Evolutionary conservation across 257 asterid species (phyloP).

Genomic region (Anisodus tanguticus): DNA sequence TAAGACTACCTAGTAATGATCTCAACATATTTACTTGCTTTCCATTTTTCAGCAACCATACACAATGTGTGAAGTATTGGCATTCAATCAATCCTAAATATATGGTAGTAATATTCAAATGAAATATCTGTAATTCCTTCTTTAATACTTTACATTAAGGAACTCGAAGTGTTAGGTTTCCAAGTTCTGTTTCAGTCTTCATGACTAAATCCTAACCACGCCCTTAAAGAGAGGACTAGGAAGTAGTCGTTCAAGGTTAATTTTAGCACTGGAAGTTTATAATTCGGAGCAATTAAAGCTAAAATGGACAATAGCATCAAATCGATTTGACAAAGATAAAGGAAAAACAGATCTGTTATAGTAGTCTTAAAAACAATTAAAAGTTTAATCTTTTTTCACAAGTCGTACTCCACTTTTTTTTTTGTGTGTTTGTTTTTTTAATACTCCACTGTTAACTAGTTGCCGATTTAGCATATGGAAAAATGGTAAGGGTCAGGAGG

Average conservation of each 20-base stretch:
- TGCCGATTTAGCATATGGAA: too few relatives aligned
- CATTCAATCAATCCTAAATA: not conserved
- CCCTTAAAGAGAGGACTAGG: not conserved
- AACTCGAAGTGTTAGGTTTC: not conserved
- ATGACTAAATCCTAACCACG: not conserved
- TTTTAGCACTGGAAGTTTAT: not conserved
- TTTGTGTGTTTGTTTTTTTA: too few relatives aligned
- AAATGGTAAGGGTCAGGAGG: too few relatives aligned
- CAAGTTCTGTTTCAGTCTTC: not conserved
- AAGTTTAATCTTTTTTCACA: too few relatives aligned
- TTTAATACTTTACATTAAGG: not conserved
- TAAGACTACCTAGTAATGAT: not conserved
- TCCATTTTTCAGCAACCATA: not conserved
- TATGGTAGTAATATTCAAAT: not conserved
- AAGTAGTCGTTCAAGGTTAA: not conserved
- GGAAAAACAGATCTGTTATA: too few relatives aligned
- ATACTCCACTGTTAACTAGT: too few relatives aligned
- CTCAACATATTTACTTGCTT: too few relatives aligned
- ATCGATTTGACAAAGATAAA: too few relatives aligned
- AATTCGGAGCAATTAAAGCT: too few relatives aligned
- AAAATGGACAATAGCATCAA: too few relatives aligned
- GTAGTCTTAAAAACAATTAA: too few relatives aligned
- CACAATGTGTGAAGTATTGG: not conserved
- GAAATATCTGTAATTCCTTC: not conserved
- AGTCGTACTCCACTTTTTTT: too few relatives aligned